Conservation (phyloP, 2,329 filamentous ascomycete genomes). For the Thelonectria rubi region DNA sequence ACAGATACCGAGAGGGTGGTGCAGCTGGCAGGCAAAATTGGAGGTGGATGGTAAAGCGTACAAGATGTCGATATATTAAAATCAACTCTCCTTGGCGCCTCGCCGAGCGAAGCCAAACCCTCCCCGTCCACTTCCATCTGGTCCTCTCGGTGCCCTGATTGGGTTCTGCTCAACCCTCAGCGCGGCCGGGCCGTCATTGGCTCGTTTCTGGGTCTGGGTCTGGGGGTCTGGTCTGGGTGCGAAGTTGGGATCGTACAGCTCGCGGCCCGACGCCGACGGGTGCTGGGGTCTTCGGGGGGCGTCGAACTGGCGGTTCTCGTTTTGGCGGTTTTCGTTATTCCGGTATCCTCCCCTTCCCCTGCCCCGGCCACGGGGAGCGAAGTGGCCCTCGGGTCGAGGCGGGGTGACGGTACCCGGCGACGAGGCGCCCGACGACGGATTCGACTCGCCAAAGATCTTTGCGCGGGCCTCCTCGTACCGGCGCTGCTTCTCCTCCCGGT, state of each 20-base stretch:
- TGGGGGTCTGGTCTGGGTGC: slow-evolving; percentile 66
- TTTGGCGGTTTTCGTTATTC: slow-evolving; percentile 45
- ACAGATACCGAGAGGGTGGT: slow-evolving; percentile 83
- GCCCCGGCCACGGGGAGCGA: slow-evolving; percentile 55
- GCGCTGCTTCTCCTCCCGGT: slow-evolving; percentile 88
- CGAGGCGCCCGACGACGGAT: slow-evolving; percentile 64
- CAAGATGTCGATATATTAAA: slow-evolving; percentile 40
- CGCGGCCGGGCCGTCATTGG: slow-evolving; percentile 48
- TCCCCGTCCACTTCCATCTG: slow-evolving; percentile 78
- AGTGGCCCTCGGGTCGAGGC: slow-evolving; percentile 53
- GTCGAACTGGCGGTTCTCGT: slow-evolving; percentile 44
- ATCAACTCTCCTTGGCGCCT: slow-evolving; percentile 57
- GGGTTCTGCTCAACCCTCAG: slow-evolving; percentile 65
- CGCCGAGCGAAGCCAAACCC: slow-evolving; percentile 80
- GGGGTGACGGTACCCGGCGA: slow-evolving; percentile 70
- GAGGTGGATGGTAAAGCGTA: slow-evolving; percentile 82
- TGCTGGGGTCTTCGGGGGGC: slow-evolving; percentile 37
- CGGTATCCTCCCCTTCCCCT: slow-evolving; percentile 53
- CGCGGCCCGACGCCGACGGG: slow-evolving; percentile 54
- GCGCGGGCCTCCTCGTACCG: slow-evolving; percentile 90
- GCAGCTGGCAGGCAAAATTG: slow-evolving; percentile 88
- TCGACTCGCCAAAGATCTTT: slow-evolving; percentile 79
- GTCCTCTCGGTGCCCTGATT: slow-evolving; percentile 78
- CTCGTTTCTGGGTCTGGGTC: slow-evolving; percentile 54
- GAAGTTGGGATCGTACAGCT: slow-evolving; percentile 83